Conservation (phyloP, 1,284 basidiomycete genomes). For the Cystobasidiaceae sp. region DNA sequence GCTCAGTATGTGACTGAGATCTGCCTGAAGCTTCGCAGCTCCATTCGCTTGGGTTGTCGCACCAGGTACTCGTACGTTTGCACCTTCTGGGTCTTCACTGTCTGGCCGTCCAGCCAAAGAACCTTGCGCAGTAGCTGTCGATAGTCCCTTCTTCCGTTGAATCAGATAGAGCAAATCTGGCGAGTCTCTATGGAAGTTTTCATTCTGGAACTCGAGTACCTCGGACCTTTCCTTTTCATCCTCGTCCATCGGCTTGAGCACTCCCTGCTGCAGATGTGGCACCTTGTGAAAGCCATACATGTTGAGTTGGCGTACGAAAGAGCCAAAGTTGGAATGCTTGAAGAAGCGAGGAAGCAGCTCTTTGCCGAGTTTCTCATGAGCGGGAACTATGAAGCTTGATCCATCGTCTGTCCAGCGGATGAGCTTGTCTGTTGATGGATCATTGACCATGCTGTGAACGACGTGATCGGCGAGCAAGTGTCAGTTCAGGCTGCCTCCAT, state of each 20-base stretch:
- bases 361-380: conserved; percentile 85
- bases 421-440: conserved; percentile 70
- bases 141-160: conserved; percentile 61
- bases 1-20: conserved; percentile 68
- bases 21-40: conserved; percentile 48
- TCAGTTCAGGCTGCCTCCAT: conserved; percentile 22
- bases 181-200: conserved; percentile 81
- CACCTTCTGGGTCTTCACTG: conserved; percentile 30
- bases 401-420: conserved; percentile 87
- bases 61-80: neutral
- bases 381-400: conserved; percentile 85
- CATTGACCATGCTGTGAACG: conserved; percentile 77
- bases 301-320: conserved; percentile 93
- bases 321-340: conserved; percentile 91
- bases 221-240: conserved; percentile 80
- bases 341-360: conserved; percentile 90
- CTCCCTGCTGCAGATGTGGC: conserved; percentile 91
- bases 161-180: conserved; percentile 87
- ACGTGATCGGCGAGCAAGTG: conserved; percentile 16
- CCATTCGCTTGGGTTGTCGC: neutral
- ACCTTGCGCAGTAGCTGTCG: neutral
- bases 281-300: conserved; percentile 84
- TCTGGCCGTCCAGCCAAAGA: conserved; percentile 25
- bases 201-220: conserved; percentile 22
- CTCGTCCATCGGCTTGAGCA: conserved; percentile 59